Evolutionary conservation across 257 asterid genomes (phyloP).

Genomic region (Nicotiana tabacum): DNA sequence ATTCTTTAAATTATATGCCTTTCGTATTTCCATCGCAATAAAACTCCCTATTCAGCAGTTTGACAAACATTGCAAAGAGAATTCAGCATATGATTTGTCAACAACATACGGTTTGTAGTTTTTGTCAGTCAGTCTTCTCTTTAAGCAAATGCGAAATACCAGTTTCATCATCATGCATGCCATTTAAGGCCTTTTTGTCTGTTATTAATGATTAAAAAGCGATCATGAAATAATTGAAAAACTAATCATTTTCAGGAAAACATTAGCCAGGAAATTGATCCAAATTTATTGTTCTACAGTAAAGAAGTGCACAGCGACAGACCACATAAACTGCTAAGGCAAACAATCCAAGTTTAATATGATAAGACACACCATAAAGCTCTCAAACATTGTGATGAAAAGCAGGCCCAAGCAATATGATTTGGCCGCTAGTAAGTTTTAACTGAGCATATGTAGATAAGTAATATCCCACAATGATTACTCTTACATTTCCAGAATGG

Average conservation of each 20-base stretch:
- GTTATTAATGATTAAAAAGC: not conserved
- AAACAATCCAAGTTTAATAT: not conserved
- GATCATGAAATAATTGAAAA: not conserved
- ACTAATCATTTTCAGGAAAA: not conserved
- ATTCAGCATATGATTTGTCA: not conserved
- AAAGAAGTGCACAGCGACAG: not conserved
- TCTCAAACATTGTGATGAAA: not conserved
- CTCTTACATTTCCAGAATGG: conserved; percentile 77
- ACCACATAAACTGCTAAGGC: not conserved
- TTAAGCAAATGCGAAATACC: not conserved
- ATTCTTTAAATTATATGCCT: not conserved
- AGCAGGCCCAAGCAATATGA: not conserved
- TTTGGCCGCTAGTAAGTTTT: not conserved
- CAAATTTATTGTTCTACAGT: not conserved
- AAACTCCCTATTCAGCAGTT: not conserved
- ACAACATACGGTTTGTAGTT: not conserved
- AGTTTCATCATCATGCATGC: not conserved
- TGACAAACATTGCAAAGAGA: not conserved
- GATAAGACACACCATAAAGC: not conserved
- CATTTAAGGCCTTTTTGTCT: not conserved
- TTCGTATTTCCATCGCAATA: not conserved
- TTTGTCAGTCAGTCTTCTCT: not conserved
- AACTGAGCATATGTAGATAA: not conserved
- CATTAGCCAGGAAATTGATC: not conserved
- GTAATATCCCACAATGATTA: not conserved